Base-by-base conservation (phyloP, 176 grass and related monocot genomes). In the Neostapfia colusana region DNA sequence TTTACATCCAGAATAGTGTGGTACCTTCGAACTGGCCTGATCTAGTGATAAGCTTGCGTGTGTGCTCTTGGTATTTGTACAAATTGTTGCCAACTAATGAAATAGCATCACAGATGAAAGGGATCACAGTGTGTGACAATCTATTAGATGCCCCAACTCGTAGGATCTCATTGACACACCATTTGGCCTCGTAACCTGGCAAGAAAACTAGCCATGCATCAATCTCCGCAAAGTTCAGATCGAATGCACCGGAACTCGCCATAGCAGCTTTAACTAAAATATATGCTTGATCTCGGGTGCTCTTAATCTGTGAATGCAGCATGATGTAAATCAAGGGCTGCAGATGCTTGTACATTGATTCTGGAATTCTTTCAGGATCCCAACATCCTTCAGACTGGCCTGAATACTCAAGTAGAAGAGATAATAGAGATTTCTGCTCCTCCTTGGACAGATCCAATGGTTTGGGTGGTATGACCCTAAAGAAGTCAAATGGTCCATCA, bases 321-420 rank as follows among this genome's bases (percentile, higher is more conserved):
- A 93, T 82, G 56, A 93, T 75, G 69, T 83, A 74, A 24, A 89
- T 78, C 61, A 90, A 44, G 38, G 89, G 94, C 70, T 91, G 88
- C 76, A 97, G 75, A 81, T 93, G 79, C 73, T 91, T 97, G 84
- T 97, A 91, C 81, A 93, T 97, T 43, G 75, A 93, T 76, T 97
- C 86, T 44, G 91, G 91, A 76, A 85, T 42, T 70, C 86, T 89
- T 39, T 79, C 79, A 59, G 68, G 71, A 50, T 74, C 44, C 75
- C 50, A 85, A 73, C 25, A 51, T 79, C 84, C 88, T 58, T 82
- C 62, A 67, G 76, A 74, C 65, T 91, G 81, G 49, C 87, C 81
- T 72, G 80, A 66, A 64, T 85, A 91, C 63, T 93, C 94, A 37
- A 89, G 60, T 79, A 93, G 70, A 53, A 93, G 75, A 86, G 89